Evolutionary conservation across 2,329 filamentous ascomycete genomes (phyloP).

Genomic region (Phyllosticta citriasiana): DNA sequence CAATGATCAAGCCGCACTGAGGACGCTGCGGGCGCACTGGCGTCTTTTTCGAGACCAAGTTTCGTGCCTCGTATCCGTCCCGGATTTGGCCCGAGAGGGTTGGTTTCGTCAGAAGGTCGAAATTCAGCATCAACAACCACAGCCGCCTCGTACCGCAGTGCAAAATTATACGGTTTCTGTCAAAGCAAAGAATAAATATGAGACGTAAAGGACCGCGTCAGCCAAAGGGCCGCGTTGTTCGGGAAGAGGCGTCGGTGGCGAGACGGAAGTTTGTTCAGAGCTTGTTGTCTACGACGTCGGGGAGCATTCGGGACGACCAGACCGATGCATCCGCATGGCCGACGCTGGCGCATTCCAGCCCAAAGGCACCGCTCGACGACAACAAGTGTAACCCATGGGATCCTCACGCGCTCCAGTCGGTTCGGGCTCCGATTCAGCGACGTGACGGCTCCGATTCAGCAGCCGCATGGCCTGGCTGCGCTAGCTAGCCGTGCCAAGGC

Average conservation of each 20-base stretch:
- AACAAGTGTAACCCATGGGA: constrained; percentile 2
- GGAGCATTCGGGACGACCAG: background rate
- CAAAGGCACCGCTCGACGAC: constrained; percentile 5
- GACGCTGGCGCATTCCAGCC: constrained; percentile 7
- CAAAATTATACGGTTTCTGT: too few species aligned
- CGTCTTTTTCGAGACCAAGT: constrained; percentile 1
- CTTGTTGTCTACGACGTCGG: background rate
- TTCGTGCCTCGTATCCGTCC: background rate
- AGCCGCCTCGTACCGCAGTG: background rate
- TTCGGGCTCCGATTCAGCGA: constrained; percentile 8
- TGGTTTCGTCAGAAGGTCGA: background rate
- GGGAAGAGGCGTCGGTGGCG: background rate
- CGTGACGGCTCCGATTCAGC: constrained; percentile 9
- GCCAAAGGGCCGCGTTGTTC: background rate
- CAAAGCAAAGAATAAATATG: background rate
- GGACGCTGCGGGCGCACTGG: constrained; percentile 2
- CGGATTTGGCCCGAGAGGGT: background rate
- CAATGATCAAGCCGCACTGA: constrained; percentile 3
- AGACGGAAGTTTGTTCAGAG: background rate
- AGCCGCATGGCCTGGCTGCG: constrained; percentile 3
- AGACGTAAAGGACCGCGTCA: background rate
- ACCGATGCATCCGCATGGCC: constrained; percentile 8
- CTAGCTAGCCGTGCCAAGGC: constrained; percentile 1
- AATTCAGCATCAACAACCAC: background rate
- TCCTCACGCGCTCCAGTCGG: background rate